Base-by-base conservation (phyloP, 176 grass and related monocot species). In the Thalia dealbata region DNA sequence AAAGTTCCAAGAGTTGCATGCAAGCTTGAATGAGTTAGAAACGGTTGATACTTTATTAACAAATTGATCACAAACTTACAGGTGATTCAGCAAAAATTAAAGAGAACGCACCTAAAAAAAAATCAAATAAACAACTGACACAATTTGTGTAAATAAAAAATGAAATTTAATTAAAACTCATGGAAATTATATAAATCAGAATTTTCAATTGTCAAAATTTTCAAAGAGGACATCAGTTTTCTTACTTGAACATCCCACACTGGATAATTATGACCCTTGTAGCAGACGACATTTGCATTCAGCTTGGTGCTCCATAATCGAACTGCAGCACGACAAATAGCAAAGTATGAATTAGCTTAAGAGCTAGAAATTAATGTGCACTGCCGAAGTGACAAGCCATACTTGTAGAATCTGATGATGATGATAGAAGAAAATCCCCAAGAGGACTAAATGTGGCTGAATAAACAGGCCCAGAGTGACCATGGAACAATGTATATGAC, bases 231-330 rank as follows among this genome's bases (percentile, higher is more conserved):
- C 18, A 43, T 67, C 25, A 32, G 43, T 28, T 68, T 75, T 63
- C 83, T 72, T 89, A 91, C 92, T 89, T 96, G 89, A 50, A 81
- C 89, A 89, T 96, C 89, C 92, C 89, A 96, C 58, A 96, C 89
- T 6, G 92, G 92, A 51, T 87, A 90, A 77, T 92, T 96, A 78
- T 96, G 89, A 77, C 92, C 86, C 82, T 96, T 96, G 70, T 92
- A 96, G 79, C 89, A 90, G 48, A 92, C 92, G 72, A 96, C 85
- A 79, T 92, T 96, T 28, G 84, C 84, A 10, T 96, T 96, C 76
- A 92, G 73, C 70, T 89, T 92, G 67, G 86, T 96, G 70, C 86
- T 90, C 92, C 92, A 96, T 73, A 92, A 63, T 84, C 92, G 77
- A 84, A 92, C 89, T 96, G 84, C 29, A 81, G 74, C 7, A 55